phyloP scores from a whole-genome alignment of 1,284 basidiomycete species.

The Chondrostereum purpureum region DNA sequence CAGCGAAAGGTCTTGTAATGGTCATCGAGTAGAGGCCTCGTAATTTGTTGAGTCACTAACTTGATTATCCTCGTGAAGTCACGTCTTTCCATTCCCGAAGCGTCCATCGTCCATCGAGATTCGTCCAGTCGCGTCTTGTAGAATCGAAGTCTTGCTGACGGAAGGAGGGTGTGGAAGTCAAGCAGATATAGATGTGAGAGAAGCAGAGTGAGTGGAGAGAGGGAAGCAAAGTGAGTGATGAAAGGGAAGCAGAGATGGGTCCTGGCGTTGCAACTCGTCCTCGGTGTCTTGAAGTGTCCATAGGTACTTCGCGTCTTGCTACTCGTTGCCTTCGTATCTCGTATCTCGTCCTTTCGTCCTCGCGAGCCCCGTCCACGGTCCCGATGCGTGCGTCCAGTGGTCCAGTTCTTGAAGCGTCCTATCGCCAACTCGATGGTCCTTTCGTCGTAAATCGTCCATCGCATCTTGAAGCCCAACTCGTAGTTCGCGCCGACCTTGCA shows the following conservation, averaged over 20 bases:
- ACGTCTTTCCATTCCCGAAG: not conserved
- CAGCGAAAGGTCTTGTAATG: not conserved
- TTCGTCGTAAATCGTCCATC: not conserved
- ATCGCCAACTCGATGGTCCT: not conserved
- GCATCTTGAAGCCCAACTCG: not conserved
- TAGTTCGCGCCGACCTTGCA: not conserved
- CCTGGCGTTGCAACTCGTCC: not conserved
- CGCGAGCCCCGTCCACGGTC: not conserved
- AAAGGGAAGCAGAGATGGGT: not conserved
- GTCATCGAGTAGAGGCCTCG: not conserved
- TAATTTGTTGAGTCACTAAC: not conserved
- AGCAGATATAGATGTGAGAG: no score
- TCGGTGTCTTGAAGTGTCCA: not conserved
- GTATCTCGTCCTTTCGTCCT: no score
- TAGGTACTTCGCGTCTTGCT: no score
- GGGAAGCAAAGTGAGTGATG: not conserved
- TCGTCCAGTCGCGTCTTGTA: not conserved
- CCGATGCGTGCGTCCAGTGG: not conserved
- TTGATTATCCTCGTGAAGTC: not conserved
- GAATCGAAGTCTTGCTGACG: no score
- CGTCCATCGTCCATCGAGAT: not conserved
- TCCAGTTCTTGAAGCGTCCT: not conserved
- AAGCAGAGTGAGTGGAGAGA: not conserved
- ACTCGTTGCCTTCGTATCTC: no score
- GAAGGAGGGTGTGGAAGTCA: no score